A percentile compares a stretch with the other conserved stretches of the same genome.
phyloP scores from a whole-genome alignment of 2,329 filamentous ascomycete genomes.

The Cadophora luteo-olivacea region DNA sequence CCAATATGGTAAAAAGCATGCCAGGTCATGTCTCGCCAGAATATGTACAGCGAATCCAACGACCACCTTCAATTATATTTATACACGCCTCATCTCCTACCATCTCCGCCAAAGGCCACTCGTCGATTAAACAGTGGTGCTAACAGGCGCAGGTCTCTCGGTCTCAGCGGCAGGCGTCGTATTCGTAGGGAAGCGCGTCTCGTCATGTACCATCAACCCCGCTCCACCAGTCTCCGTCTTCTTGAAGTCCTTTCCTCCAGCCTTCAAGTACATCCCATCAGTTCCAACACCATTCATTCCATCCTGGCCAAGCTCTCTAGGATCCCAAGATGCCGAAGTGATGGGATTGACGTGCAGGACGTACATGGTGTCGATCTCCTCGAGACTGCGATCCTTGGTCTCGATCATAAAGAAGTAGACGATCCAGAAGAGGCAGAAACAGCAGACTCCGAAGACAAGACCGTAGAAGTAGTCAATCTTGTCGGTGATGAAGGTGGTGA shows the following conservation, averaged over 20 bases:
- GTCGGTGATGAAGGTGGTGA: conserved; percentile 77
- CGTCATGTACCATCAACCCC: conserved; percentile 35
- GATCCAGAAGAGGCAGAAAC: conserved; percentile 66
- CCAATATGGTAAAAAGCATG: neutral
- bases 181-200: conserved; percentile 28
- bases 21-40: neutral
- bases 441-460: conserved; percentile 76
- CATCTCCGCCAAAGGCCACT: neutral
- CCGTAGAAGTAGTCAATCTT: conserved; percentile 70
- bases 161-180: neutral
- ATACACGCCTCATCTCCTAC: neutral
- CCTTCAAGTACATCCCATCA: conserved; percentile 27
- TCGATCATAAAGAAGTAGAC: conserved; percentile 83
- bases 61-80: neutral
- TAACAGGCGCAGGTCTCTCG: neutral
- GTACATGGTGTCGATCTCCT: conserved; percentile 85
- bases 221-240: conserved; percentile 27
- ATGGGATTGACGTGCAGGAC: conserved; percentile 55
- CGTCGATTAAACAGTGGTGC: neutral
- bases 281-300: conserved; percentile 26
- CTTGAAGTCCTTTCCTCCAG: conserved; percentile 31
- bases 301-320: conserved; percentile 29
- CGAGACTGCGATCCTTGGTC: conserved; percentile 73
- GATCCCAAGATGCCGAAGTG: conserved; percentile 43
- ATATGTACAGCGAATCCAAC: neutral